These are phyloP conservation scores for Agaricus sinodeliciosus DNA, from an alignment of 768 basidiomycete genomes.

Conservation along the genomic window DNA sequence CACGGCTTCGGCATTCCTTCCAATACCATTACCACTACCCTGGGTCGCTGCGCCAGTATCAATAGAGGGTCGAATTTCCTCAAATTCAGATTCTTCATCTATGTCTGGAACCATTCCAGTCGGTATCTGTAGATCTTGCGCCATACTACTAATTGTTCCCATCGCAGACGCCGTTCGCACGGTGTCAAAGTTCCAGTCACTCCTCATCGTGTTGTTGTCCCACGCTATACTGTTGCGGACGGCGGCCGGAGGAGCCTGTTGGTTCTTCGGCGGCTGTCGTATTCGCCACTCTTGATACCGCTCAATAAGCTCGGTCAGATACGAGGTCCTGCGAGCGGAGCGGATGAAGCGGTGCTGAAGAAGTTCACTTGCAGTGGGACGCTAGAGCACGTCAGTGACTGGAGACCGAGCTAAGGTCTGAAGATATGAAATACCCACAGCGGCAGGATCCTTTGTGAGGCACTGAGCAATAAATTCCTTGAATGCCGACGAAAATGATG, in stretches of 20 bases:
- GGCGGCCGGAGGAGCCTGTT: slow-evolving; percentile 46
- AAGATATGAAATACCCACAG: slow-evolving; percentile 38
- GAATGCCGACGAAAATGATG: slow-evolving; percentile 70
- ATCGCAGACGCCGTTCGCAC: slow-evolving; percentile 65
- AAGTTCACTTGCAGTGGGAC: slow-evolving; percentile 87
- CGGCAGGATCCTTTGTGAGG: slow-evolving; percentile 84
- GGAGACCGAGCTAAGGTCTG: neutral
- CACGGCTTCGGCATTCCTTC: slow-evolving; percentile 45
- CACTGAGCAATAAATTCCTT: slow-evolving; percentile 91
- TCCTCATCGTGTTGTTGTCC: slow-evolving; percentile 78
- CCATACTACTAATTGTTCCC: slow-evolving; percentile 71
- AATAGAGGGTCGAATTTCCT: slow-evolving; percentile 41
- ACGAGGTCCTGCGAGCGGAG: slow-evolving; percentile 73
- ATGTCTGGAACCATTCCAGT: slow-evolving; percentile 40
- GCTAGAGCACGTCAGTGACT: slow-evolving; percentile 35
- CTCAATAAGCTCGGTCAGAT: slow-evolving; percentile 83
- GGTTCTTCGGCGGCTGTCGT: slow-evolving; percentile 53
- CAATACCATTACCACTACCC: slow-evolving; percentile 55
- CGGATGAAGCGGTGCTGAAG: slow-evolving; percentile 92
- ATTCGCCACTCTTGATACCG: slow-evolving; percentile 74
- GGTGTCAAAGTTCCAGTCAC: slow-evolving; percentile 96
- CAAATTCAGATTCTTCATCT: slow-evolving; percentile 42
- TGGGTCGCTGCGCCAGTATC: slow-evolving; percentile 60
- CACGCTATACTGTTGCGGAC: slow-evolving; percentile 53
- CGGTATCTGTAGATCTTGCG: slow-evolving; percentile 54